Conservation (phyloP, 2,329 filamentous ascomycete species). For the Claviceps cyperi region DNA sequence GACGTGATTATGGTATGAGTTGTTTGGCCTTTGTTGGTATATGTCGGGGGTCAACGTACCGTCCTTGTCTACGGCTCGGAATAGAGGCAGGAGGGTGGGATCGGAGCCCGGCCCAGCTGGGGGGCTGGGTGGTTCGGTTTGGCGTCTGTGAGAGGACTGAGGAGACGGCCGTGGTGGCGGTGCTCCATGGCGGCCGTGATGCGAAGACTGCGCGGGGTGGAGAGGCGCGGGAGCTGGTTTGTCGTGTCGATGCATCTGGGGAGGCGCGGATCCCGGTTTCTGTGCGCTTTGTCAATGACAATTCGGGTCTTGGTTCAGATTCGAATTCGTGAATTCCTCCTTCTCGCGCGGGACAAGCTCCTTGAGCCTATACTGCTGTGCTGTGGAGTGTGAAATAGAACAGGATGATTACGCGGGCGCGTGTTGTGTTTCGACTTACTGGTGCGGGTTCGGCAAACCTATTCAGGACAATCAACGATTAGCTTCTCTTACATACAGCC, state of each 20-base stretch:
- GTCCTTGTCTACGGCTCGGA: slow-evolving; percentile 80
- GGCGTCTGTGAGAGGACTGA: slow-evolving; percentile 32
- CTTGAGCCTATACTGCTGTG: too few species aligned
- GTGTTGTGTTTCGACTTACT: slow-evolving; percentile 25
- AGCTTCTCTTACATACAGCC: not conserved
- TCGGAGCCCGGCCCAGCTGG: slow-evolving; percentile 44
- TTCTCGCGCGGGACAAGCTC: too few species aligned
- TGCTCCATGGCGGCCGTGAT: not conserved
- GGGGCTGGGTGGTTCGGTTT: slow-evolving; percentile 49
- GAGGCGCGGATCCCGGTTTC: slow-evolving; percentile 22
- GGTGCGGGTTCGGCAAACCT: slow-evolving; percentile 66
- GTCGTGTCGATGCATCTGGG: slow-evolving; percentile 26
- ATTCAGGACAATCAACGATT: not conserved
- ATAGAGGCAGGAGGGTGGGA: slow-evolving; percentile 68
- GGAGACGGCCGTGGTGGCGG: slow-evolving; percentile 20
- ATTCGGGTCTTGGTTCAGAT: too few species aligned
- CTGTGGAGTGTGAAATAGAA: too few species aligned
- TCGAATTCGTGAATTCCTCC: too few species aligned
- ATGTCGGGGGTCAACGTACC: slow-evolving; percentile 29
- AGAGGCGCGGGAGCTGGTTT: slow-evolving; percentile 27
- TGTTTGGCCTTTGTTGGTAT: not conserved
- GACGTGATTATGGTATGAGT: not conserved
- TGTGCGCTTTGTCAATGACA: slow-evolving; percentile 5
- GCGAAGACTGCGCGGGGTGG: not conserved
- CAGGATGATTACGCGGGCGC: slow-evolving; percentile 3